Base-by-base conservation (phyloP, 768 basidiomycete species). In the Dendrothele bispora region DNA sequence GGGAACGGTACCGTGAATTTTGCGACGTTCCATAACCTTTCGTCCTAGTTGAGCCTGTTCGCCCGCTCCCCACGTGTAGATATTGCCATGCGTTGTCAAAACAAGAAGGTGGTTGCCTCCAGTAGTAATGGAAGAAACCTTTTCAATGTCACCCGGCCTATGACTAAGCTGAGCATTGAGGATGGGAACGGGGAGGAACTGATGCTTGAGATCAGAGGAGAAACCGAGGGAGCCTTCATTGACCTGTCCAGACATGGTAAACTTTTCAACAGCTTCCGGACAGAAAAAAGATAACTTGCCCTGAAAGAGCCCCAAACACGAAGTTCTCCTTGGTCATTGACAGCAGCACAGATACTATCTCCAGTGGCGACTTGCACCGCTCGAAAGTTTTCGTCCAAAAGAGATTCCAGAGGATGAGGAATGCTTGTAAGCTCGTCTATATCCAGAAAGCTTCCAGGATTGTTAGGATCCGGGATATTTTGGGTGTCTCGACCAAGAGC, bases 31-130 rank as follows among this genome's bases (percentile, higher is more conserved):
- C 39, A 94, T 73, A 46, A 95, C 87, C 61, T 88, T 89, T 47
- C 95, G 84, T 38, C 95, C 95, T 26, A 98, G 83, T 56, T 95
- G 93, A 42, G 85, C 82, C 59, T 94, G 86, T 62, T 95, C 90
- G 39, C 91, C 91, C 32, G 89, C 88, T 8, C 95, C 95, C 82
- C 91, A 91, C 4, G 90, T 83, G 59, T 88, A 91, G 45, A 98
- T 81, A 56, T 83, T 81, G 7, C 95, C 95, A 46, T 88, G 86
- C 0, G 86, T 88, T 8, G 93, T 95, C 29, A 98, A 74, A 10
- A 93, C 88, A 46, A 98, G 70, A 21, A 97, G 75, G 63, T 98
- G 95, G 58, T 98, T 94, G 63, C 80, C 80, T 18, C 95, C 95
- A 25, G 87, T 83, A 3, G 81, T 88, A 45, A 94, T 78, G 14